These are phyloP conservation scores for Macrophomina tecta DNA, from an alignment of 2,329 filamentous ascomycete species.

Conservation along the genomic window DNA sequence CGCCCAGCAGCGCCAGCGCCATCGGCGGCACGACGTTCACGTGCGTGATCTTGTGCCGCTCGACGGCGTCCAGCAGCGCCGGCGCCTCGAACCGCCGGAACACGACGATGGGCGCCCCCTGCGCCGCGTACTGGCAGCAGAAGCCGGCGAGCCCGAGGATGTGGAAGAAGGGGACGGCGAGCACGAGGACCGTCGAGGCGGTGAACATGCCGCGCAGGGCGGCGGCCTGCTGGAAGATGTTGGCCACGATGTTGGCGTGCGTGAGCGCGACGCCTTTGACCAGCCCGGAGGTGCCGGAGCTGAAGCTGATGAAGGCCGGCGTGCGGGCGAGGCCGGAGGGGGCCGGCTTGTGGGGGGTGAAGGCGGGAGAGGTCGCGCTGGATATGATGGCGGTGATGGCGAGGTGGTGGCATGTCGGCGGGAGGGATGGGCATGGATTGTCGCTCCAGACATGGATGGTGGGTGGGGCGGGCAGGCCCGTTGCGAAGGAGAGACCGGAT, in stretches of 20 bases:
- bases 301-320: conserved; percentile 32
- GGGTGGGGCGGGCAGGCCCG: background rate
- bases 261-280: conserved; percentile 35
- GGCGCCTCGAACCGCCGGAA: conserved; percentile 6
- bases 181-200: conserved; percentile 1
- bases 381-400: background rate
- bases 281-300: conserved; percentile 35
- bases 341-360: background rate
- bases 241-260: conserved; percentile 34
- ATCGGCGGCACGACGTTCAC: background rate
- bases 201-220: background rate
- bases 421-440: background rate
- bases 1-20: background rate
- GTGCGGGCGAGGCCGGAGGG: background rate
- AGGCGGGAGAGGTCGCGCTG: background rate
- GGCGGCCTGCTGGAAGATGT: conserved; percentile 21
- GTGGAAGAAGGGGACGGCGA: conserved; percentile 30
- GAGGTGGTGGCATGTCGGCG: background rate
- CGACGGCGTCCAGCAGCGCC: conserved; percentile 28
- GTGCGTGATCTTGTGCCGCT: background rate
- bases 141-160: conserved; percentile 28
- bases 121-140: conserved; percentile 14
- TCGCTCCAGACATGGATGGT: background rate
- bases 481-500: background rate
- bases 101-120: conserved; percentile 30